Percentiles rank a stretch among this genome's conserved stretches.
Evolutionary conservation across 2,329 filamentous ascomycete species (phyloP).

Genomic region (Calonectria crousiana): DNA sequence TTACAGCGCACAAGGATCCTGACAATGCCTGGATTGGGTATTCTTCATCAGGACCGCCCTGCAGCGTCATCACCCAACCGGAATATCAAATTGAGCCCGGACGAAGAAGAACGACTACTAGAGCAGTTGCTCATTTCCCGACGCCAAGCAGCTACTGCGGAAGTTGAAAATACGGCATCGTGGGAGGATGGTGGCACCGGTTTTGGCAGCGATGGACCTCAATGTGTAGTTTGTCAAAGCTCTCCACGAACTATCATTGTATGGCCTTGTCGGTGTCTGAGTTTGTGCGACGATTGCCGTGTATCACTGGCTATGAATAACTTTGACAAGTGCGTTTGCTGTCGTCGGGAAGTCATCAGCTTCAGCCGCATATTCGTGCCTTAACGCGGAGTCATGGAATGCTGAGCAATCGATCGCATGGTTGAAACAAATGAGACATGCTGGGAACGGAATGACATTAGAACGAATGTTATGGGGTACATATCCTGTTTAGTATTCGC

Average conservation of each 20-base stretch:
- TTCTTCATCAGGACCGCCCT: slow-evolving; percentile 30
- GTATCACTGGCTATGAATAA: slow-evolving; percentile 97
- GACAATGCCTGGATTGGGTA: slow-evolving; percentile 46
- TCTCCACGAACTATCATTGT: slow-evolving; percentile 89
- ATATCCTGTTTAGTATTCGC: slow-evolving; percentile 12
- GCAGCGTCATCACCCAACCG: slow-evolving; percentile 30
- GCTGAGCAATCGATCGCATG: neutral
- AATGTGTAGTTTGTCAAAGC: slow-evolving; percentile 93
- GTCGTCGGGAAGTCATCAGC: slow-evolving; percentile 86
- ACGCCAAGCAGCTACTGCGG: slow-evolving; percentile 47
- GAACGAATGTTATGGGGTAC: slow-evolving; percentile 8
- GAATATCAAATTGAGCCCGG: slow-evolving; percentile 60
- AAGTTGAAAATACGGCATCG: slow-evolving; percentile 46
- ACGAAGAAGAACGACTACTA: slow-evolving; percentile 71
- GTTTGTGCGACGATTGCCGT: slow-evolving; percentile 93
- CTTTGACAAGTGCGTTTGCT: slow-evolving; percentile 96
- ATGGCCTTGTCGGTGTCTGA: slow-evolving; percentile 96
- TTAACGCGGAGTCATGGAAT: slow-evolving; percentile 12
- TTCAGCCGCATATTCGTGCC: slow-evolving; percentile 95
- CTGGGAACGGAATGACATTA: neutral
- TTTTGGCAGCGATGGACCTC: slow-evolving; percentile 78
- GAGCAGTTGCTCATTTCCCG: slow-evolving; percentile 71
- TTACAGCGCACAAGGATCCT: slow-evolving; percentile 76
- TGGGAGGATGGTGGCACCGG: slow-evolving; percentile 81
- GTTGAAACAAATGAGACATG: neutral